Evolutionary conservation across 2,329 filamentous ascomycete genomes (phyloP).

Genomic region (Ceratocystis lukuohia): DNA sequence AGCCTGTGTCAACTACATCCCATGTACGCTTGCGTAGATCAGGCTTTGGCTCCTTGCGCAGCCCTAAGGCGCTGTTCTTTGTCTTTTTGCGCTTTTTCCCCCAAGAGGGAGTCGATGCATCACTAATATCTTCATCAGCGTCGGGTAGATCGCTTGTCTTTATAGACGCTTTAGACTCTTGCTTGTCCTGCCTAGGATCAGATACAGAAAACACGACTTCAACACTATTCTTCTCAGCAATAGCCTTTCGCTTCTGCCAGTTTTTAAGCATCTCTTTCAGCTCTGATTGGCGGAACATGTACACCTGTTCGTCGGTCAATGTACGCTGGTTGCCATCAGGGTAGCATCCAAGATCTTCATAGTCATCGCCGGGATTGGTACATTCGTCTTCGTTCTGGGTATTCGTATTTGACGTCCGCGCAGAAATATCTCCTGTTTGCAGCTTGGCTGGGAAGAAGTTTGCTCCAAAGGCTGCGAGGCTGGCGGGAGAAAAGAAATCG

Average conservation of each 20-base stretch:
- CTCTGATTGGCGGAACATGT: constrained; percentile 82
- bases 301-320: constrained; percentile 79
- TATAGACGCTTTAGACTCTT: neutral
- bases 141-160: constrained; percentile 15
- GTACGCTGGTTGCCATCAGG: constrained; percentile 76
- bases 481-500: constrained; percentile 4
- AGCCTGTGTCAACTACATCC: constrained; percentile 49
- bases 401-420: neutral
- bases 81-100: constrained; percentile 29
- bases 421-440: neutral
- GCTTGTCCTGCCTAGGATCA: constrained; percentile 9
- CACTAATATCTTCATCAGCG: constrained; percentile 19
- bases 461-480: neutral
- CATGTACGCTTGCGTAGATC: constrained; percentile 54
- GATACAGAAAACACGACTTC: constrained; percentile 14
- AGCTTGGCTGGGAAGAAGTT: constrained; percentile 7
- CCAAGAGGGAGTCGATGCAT: constrained; percentile 21
- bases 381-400: constrained; percentile 23
- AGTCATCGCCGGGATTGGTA: constrained; percentile 33
- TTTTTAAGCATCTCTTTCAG: constrained; percentile 53
- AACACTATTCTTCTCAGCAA: constrained; percentile 12
- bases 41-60: constrained; percentile 35
- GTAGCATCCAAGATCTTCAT: constrained; percentile 70
- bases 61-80: constrained; percentile 24
- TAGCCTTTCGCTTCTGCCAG: constrained; percentile 17